phyloP scores from a whole-genome alignment of 2,329 filamentous ascomycete genomes.

The Cytospora leucostoma region DNA sequence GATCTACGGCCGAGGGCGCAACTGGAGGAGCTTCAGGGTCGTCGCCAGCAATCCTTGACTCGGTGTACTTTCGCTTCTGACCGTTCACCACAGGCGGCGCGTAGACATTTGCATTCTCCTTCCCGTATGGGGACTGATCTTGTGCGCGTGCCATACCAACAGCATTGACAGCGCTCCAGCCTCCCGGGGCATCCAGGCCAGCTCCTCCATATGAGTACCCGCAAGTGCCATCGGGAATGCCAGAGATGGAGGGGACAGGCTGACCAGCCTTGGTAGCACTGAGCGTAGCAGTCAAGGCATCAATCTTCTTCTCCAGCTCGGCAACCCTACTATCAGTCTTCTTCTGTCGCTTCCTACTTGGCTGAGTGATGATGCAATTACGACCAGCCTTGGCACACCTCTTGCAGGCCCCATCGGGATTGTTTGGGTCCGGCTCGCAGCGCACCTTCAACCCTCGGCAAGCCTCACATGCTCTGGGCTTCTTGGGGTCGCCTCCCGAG shows the following conservation, averaged over 20 bases:
- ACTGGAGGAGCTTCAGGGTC: constrained; percentile 14
- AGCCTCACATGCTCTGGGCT: constrained; percentile 72
- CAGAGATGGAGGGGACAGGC: constrained; percentile 7
- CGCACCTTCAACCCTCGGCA: constrained; percentile 79
- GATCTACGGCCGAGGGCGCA: constrained; percentile 29
- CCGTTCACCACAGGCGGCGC: constrained; percentile 37
- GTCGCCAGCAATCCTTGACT: constrained; percentile 30
- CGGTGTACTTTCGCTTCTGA: constrained; percentile 45
- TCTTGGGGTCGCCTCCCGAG: constrained; percentile 56
- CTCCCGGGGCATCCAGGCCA: constrained; percentile 18
- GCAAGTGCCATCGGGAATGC: constrained; percentile 19
- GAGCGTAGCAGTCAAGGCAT: constrained; percentile 79
- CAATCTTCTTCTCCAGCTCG: constrained; percentile 90
- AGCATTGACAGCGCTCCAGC: constrained; percentile 21
- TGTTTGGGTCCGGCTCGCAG: constrained; percentile 72
- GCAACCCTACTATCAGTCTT: constrained; percentile 88
- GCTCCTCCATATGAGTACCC: constrained; percentile 23
- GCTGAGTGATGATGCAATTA: constrained; percentile 74
- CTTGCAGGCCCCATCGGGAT: constrained; percentile 66
- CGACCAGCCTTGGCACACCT: constrained; percentile 81
- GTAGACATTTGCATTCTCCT: constrained; percentile 21
- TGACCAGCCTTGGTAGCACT: constrained; percentile 52
- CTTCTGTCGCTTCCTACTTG: constrained; percentile 78
- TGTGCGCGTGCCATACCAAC: constrained; percentile 16
- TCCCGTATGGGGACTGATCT: constrained; percentile 23